phyloP scores from a whole-genome alignment of 1,139 yeast genomes.

The Chernovozyma aurita region DNA sequence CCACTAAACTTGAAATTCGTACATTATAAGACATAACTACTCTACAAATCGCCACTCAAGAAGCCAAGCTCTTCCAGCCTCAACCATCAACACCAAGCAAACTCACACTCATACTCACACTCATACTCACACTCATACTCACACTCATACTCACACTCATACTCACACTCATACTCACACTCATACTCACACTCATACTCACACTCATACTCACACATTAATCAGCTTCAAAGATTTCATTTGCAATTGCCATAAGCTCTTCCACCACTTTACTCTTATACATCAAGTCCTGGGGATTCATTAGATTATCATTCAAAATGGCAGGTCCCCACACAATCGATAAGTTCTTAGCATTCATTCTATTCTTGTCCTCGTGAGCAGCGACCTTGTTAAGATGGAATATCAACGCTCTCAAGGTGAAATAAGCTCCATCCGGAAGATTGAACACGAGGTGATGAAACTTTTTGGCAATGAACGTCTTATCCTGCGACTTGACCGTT shows the following conservation, averaged over 20 bases:
- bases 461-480: slow-evolving; percentile 58
- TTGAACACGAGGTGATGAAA: slow-evolving; percentile 85
- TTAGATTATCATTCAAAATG: slow-evolving; percentile 58
- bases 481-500: slow-evolving; percentile 60
- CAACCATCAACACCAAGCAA: no score
- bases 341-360: slow-evolving; percentile 77
- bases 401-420: slow-evolving; percentile 77
- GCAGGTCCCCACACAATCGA: slow-evolving; percentile 96
- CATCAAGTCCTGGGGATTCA: slow-evolving; percentile 73
- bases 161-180: no score
- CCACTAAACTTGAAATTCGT: no score
- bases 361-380: slow-evolving; percentile 55
- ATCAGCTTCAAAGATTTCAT: slow-evolving; percentile 77
- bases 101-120: no score
- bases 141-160: no score
- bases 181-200: no score
- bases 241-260: slow-evolving; percentile 78
- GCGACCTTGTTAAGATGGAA: slow-evolving; percentile 82
- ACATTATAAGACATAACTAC: no score
- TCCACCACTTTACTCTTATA: slow-evolving; percentile 80
- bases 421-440: slow-evolving; percentile 91
- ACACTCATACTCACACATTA: no score
- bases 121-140: no score
- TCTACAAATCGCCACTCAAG: no score
- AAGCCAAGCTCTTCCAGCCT: no score